Evolutionary conservation across 305 asterid genomes (phyloP).

Genomic region (Fraxinus baroniana): DNA sequence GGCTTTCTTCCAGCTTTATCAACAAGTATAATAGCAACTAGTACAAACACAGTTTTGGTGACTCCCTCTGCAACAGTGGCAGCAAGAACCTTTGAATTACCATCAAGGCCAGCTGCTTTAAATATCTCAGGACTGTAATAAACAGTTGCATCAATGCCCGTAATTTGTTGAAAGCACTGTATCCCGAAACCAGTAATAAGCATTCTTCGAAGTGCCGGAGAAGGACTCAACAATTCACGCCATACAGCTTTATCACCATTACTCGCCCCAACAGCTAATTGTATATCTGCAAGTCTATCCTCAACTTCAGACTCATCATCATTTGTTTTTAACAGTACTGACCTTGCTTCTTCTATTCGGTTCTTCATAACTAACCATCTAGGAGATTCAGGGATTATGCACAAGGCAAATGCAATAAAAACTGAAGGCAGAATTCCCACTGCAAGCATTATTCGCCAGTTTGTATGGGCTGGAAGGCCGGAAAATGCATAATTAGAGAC

Average conservation of each 20-base stretch:
- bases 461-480: slow-evolving; percentile 65
- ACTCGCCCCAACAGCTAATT: slow-evolving; percentile 49
- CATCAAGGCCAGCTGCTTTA: slow-evolving; percentile 63
- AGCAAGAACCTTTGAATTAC: slow-evolving; percentile 68
- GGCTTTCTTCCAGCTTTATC: slow-evolving; percentile 88
- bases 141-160: slow-evolving; percentile 92
- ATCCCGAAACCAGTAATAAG: slow-evolving; percentile 78
- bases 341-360: slow-evolving; percentile 68
- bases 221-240: slow-evolving; percentile 66
- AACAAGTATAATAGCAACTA: slow-evolving; percentile 60
- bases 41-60: slow-evolving; percentile 64
- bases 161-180: slow-evolving; percentile 81
- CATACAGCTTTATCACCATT: slow-evolving; percentile 54
- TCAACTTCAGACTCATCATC: slow-evolving; percentile 71
- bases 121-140: slow-evolving; percentile 89
- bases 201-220: slow-evolving; percentile 76
- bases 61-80: slow-evolving; percentile 95
- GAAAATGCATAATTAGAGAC: slow-evolving; percentile 86
- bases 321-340: slow-evolving; percentile 67
- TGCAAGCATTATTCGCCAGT: slow-evolving; percentile 92
- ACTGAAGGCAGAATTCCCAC: slow-evolving; percentile 82
- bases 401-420: slow-evolving; percentile 69
- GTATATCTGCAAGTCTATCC: slow-evolving; percentile 76
- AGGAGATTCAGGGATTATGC: slow-evolving; percentile 84
- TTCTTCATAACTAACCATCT: slow-evolving; percentile 79